Evolutionary conservation across 345 rosid genomes (phyloP).

Genomic region (Heritiera fomes): DNA sequence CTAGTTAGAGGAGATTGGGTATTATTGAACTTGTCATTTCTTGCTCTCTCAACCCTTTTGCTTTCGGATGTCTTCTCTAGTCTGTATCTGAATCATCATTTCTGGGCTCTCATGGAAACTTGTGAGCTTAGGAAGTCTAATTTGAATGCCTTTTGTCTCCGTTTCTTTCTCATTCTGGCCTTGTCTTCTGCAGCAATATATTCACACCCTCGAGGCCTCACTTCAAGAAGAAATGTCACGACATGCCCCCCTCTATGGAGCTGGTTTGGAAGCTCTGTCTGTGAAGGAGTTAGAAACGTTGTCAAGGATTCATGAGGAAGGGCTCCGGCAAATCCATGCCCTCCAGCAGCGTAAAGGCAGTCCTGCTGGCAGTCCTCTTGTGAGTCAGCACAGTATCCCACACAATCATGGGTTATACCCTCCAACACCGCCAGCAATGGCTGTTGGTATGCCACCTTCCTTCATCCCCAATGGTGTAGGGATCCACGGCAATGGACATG

Average conservation of each 20-base stretch:
- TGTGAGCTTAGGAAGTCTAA: background rate
- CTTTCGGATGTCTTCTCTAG: background rate
- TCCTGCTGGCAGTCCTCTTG: slow-evolving; percentile 74
- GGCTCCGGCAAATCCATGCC: slow-evolving; percentile 79
- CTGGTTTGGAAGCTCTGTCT: slow-evolving; percentile 83
- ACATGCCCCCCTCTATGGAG: slow-evolving; percentile 93
- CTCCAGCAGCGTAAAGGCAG: slow-evolving; percentile 79
- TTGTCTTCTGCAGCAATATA: slow-evolving; percentile 50
- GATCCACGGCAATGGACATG: slow-evolving; percentile 78
- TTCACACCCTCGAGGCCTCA: slow-evolving; percentile 9
- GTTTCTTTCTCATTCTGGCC: background rate
- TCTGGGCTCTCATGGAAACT: background rate
- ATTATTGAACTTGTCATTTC: background rate
- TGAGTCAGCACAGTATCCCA: slow-evolving; percentile 52
- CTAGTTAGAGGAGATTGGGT: background rate
- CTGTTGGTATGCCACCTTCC: slow-evolving; percentile 65
- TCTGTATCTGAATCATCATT: slow-evolving; percentile 1
- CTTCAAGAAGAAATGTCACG: slow-evolving; percentile 17
- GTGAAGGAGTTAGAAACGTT: slow-evolving; percentile 90
- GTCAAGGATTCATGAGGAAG: slow-evolving; percentile 90
- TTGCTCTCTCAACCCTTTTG: background rate
- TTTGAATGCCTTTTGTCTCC: background rate
- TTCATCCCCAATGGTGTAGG: slow-evolving; percentile 72
- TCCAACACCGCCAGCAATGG: slow-evolving; percentile 67
- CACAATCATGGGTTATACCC: slow-evolving; percentile 76